Conservation (phyloP, 306 rosid species). For the Trifolium repens region DNA sequence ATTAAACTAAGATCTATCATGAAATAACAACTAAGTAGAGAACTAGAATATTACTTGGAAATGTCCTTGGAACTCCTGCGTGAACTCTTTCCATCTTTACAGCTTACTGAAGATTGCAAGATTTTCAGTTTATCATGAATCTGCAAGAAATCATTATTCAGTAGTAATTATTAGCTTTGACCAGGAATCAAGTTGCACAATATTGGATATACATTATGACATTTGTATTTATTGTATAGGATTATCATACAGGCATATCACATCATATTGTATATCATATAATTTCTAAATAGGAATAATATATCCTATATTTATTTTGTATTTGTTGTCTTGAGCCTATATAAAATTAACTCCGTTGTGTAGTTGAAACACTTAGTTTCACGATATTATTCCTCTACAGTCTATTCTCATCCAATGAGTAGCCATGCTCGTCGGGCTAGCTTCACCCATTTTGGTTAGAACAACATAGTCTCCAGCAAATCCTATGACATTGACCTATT, state of each 20-base stretch:
- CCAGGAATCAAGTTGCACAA: slow-evolving; percentile 10
- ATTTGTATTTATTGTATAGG: not conserved
- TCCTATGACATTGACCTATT: not conserved
- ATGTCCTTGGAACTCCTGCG: slow-evolving; percentile 57
- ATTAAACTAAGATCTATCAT: slow-evolving; percentile 31
- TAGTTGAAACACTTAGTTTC: not conserved
- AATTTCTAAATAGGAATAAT: too few relatives aligned
- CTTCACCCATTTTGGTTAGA: slow-evolving; percentile 9
- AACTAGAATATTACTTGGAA: slow-evolving; percentile 57
- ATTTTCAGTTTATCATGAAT: slow-evolving; percentile 68
- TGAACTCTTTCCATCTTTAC: slow-evolving; percentile 57
- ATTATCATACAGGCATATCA: not conserved
- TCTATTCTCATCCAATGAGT: not conserved
- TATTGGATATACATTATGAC: not conserved
- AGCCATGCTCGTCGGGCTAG: not conserved
- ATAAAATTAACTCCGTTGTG: not conserved
- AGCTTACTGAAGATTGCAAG: slow-evolving; percentile 57
- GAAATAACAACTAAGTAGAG: slow-evolving; percentile 25
- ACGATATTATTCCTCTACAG: not conserved
- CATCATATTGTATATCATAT: not conserved
- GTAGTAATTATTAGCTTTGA: slow-evolving; percentile 38
- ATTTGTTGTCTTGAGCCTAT: not conserved
- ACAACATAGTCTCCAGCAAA: not conserved
- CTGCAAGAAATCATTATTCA: slow-evolving; percentile 49
- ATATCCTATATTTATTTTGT: not conserved